Percentiles rank a stretch among this genome's conserved stretches.
Conservation (phyloP, 2,329 filamentous ascomycete species). For the Apiospora arundinis region DNA sequence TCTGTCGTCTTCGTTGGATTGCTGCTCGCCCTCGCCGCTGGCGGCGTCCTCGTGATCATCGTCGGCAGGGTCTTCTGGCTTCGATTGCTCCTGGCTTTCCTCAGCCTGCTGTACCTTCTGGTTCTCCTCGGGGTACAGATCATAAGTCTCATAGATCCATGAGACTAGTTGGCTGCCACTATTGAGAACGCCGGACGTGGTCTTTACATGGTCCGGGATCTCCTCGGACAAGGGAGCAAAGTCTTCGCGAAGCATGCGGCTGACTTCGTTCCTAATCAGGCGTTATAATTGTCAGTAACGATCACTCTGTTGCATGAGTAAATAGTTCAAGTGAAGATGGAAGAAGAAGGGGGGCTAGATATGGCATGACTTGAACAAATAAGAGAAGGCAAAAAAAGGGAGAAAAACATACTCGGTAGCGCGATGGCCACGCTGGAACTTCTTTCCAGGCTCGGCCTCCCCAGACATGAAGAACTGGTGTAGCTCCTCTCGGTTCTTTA, state of each 20-base stretch:
- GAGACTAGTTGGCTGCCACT: background rate
- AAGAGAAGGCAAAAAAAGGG: background rate
- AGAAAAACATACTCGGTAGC: background rate
- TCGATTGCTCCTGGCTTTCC: no score
- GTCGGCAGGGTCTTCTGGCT: no score
- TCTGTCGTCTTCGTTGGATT: background rate
- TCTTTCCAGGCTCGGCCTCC: background rate
- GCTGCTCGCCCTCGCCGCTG: background rate
- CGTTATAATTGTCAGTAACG: no score
- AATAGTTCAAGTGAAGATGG: no score
- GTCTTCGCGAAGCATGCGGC: background rate
- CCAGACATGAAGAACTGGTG: background rate
- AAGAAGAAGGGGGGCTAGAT: no score
- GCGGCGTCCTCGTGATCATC: background rate
- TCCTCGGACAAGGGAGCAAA: background rate
- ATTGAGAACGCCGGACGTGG: background rate
- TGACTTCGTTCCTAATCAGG: background rate
- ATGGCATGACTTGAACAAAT: no score
- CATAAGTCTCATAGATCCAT: background rate
- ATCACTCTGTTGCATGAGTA: background rate
- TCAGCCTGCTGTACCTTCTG: background rate
- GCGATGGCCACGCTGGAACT: background rate
- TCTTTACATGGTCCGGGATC: background rate
- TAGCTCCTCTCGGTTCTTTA: rapidly evolving
- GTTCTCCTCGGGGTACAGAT: background rate